A percentile compares a stretch with the other conserved stretches of the same genome.
These are phyloP conservation scores for Miamiensis avidus DNA, from an alignment of 169 alveolate species.

Conservation along the genomic window DNA sequence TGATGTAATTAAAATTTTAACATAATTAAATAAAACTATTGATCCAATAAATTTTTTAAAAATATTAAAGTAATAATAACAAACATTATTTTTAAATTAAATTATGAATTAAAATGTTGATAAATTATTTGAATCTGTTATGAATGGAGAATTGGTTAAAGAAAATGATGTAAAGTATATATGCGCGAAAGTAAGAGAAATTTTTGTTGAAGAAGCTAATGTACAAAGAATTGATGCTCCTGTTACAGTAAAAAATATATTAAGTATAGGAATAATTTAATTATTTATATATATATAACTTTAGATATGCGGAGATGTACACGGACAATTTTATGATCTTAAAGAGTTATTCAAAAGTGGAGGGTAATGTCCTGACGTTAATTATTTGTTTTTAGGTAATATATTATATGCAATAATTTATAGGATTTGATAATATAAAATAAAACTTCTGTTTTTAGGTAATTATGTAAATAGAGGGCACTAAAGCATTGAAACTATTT, in stretches of 20 bases:
- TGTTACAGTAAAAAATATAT: conserved; percentile 54
- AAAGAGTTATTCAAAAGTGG: conserved; percentile 73
- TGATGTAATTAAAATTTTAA: too few species aligned
- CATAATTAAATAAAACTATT: too few species aligned
- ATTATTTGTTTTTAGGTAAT: conserved; percentile 82
- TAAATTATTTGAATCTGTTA: conserved; percentile 57
- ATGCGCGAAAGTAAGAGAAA: conserved; percentile 78
- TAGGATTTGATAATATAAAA: background rate
- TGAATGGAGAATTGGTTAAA: conserved; percentile 64
- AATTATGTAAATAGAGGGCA: conserved; percentile 86
- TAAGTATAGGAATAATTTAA: background rate
- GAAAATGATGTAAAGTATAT: conserved; percentile 73
- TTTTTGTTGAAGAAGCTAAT: conserved; percentile 81
- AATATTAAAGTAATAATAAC: too few species aligned
- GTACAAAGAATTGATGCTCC: conserved; percentile 87
- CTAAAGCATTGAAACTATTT: conserved; percentile 76
- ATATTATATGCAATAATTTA: background rate
- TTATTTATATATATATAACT: too few species aligned
- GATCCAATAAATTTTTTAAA: too few species aligned
- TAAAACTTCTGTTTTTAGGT: conserved; percentile 66
- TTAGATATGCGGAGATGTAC: conserved; percentile 74
- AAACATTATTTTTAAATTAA: too few species aligned
- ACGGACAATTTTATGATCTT: conserved; percentile 84
- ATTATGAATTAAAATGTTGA: conserved; percentile 56
- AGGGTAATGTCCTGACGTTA: conserved; percentile 74